Percentiles rank a stretch among this genome's conserved stretches.
These are phyloP conservation scores for Galeopsis tetrahit DNA, from an alignment of 257 asterid species.

Conservation along the genomic window DNA sequence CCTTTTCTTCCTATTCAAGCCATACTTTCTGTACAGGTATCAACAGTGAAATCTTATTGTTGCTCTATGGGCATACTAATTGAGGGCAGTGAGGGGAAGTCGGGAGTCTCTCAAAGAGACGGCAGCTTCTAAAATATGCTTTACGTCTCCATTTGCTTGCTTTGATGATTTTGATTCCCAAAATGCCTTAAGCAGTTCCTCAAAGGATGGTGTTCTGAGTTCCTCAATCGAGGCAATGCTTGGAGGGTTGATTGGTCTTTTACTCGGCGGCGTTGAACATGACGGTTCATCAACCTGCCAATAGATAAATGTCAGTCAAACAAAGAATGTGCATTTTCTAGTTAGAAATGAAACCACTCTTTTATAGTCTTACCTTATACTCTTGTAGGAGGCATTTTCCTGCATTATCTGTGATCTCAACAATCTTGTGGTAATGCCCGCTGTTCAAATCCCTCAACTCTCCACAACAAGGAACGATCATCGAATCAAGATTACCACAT, in stretches of 20 bases:
- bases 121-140: conserved; percentile 63
- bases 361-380: conserved; percentile 60
- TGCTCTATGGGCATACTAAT: conserved; percentile 36
- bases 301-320: background rate
- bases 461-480: conserved; percentile 82
- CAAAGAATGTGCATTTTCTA: background rate
- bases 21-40: conserved; percentile 41
- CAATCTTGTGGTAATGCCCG: conserved; percentile 76
- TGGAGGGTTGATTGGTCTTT: conserved; percentile 68
- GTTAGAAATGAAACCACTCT: background rate
- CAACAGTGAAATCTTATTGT: conserved; percentile 26
- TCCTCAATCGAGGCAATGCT: conserved; percentile 82
- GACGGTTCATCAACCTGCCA: conserved; percentile 89
- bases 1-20: conserved; percentile 25
- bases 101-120: conserved; percentile 71
- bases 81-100: conserved; percentile 79
- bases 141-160: conserved; percentile 77
- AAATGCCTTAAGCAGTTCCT: conserved; percentile 76
- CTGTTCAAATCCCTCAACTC: conserved; percentile 81
- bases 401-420: conserved; percentile 79
- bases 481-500: conserved; percentile 72
- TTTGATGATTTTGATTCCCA: conserved; percentile 79
- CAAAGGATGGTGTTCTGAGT: conserved; percentile 82
- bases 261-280: conserved; percentile 85
- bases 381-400: conserved; percentile 89